These are phyloP conservation scores for Saccharomycopsis sp. DNA, from an alignment of 805 yeast genomes.

Conservation along the genomic window DNA sequence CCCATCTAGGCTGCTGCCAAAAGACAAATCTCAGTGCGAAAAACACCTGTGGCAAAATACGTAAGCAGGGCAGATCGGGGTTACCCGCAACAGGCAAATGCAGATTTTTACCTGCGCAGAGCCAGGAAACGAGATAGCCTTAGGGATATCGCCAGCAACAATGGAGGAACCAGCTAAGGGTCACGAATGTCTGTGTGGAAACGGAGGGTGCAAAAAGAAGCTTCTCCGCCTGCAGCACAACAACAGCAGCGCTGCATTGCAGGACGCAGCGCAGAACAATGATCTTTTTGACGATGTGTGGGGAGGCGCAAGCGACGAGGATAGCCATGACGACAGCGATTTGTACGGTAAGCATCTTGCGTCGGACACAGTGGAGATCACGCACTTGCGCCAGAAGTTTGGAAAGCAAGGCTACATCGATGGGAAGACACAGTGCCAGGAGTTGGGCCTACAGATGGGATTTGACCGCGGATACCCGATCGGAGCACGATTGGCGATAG, in stretches of 20 bases:
- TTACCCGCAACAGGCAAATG: neutral
- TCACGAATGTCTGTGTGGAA: slow-evolving; percentile 1
- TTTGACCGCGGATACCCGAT: slow-evolving; percentile 20
- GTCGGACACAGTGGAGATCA: slow-evolving; percentile 6
- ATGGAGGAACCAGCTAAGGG: neutral
- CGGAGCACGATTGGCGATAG: slow-evolving; percentile 14
- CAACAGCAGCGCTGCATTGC: neutral
- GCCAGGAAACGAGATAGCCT: no score
- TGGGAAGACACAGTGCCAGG: slow-evolving; percentile 20
- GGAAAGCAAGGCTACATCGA: slow-evolving; percentile 20
- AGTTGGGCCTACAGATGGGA: slow-evolving; percentile 17
- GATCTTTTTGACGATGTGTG: neutral
- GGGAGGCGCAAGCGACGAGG: neutral
- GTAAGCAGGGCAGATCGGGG: neutral
- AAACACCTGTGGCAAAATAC: neutral
- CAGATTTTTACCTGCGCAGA: no score
- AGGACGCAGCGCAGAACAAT: neutral
- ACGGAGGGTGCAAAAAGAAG: neutral
- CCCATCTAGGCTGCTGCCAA: neutral
- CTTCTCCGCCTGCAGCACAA: neutral
- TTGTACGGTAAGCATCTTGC: slow-evolving; percentile 1
- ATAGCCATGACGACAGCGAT: slow-evolving; percentile 3
- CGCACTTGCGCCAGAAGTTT: slow-evolving; percentile 12
- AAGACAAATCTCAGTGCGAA: neutral
- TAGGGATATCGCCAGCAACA: no score